Conservation (phyloP, 768 basidiomycete genomes). For the Gymnopilus dilepis region DNA sequence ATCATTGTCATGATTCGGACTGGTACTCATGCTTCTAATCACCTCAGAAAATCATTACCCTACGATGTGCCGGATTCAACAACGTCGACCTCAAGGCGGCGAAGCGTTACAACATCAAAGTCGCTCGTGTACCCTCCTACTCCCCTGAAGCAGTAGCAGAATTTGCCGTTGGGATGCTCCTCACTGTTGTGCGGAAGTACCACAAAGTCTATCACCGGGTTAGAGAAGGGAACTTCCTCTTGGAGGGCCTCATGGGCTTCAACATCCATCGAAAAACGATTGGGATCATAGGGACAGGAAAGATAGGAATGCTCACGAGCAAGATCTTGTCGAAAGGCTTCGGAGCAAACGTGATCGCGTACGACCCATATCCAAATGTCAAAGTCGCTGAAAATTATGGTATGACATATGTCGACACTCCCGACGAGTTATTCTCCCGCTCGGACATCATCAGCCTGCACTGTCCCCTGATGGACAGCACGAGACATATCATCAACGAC, state of each 20-base stretch:
- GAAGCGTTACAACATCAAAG: slow-evolving; percentile 37
- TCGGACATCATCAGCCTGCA: slow-evolving; percentile 50
- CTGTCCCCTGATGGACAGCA: slow-evolving; percentile 43
- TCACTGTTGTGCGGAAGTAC: slow-evolving; percentile 51
- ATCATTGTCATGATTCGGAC: no score
- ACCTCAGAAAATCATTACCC: slow-evolving; percentile 42
- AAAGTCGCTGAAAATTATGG: slow-evolving; percentile 39
- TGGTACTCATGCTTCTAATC: no score
- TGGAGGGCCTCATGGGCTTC: slow-evolving; percentile 48
- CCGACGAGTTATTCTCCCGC: slow-evolving; percentile 39
- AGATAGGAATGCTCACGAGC: slow-evolving; percentile 47
- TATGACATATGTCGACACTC: slow-evolving; percentile 41
- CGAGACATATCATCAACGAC: slow-evolving; percentile 49
- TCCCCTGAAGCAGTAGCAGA: slow-evolving; percentile 51
- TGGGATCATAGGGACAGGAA: slow-evolving; percentile 48
- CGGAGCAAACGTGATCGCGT: slow-evolving; percentile 43
- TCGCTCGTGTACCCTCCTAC: slow-evolving; percentile 48
- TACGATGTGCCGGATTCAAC: slow-evolving; percentile 50
- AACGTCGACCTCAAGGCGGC: slow-evolving; percentile 45
- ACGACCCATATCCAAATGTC: slow-evolving; percentile 42
- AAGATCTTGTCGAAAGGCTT: slow-evolving; percentile 48
- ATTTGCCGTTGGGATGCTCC: slow-evolving; percentile 50
- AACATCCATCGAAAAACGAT: slow-evolving; percentile 47
- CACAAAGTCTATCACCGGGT: slow-evolving; percentile 52
- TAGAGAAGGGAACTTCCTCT: slow-evolving; percentile 50